Conservation (phyloP, 768 basidiomycete genomes). For the Hemileccinum impolitum region DNA sequence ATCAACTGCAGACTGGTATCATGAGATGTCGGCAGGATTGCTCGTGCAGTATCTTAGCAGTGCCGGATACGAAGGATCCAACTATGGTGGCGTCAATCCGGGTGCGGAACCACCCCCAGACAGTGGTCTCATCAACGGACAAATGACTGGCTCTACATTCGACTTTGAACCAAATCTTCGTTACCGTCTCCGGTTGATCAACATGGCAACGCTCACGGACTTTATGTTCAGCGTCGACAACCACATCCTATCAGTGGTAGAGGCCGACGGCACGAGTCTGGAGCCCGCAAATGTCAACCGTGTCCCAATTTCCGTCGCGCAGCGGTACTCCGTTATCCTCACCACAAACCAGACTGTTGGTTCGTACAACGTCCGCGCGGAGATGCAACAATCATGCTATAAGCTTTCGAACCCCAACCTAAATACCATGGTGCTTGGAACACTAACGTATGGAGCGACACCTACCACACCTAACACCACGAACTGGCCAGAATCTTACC, state of each 20-base stretch:
- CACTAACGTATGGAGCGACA: slow-evolving; percentile 26
- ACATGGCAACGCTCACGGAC: slow-evolving; percentile 46
- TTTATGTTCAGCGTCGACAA: slow-evolving; percentile 44
- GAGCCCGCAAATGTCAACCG: slow-evolving; percentile 37
- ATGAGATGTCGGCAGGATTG: slow-evolving; percentile 28
- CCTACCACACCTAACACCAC: slow-evolving; percentile 22
- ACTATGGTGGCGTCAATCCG: slow-evolving; percentile 29
- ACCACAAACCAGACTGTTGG: slow-evolving; percentile 37
- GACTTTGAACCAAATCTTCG: slow-evolving; percentile 33
- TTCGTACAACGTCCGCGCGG: slow-evolving; percentile 36
- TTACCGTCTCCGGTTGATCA: slow-evolving; percentile 48
- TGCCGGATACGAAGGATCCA: slow-evolving; percentile 25
- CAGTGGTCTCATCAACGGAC: slow-evolving; percentile 35
- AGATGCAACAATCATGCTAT: slow-evolving; percentile 33
- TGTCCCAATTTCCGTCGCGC: slow-evolving; percentile 43
- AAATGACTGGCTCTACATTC: slow-evolving; percentile 22
- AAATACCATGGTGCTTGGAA: slow-evolving; percentile 29
- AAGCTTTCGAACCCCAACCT: slow-evolving; percentile 29
- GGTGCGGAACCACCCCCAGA: slow-evolving; percentile 39
- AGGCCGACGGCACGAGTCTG: slow-evolving; percentile 46
- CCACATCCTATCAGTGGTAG: slow-evolving; percentile 45
- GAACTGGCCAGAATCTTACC: slow-evolving; percentile 28
- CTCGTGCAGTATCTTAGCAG: slow-evolving; percentile 29
- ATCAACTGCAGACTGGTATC: slow-evolving; percentile 30
- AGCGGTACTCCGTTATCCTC: slow-evolving; percentile 49